Evolutionary conservation across 108 stramenopile species (phyloP).

Genomic region (Pseudonitzschia pungens): DNA sequence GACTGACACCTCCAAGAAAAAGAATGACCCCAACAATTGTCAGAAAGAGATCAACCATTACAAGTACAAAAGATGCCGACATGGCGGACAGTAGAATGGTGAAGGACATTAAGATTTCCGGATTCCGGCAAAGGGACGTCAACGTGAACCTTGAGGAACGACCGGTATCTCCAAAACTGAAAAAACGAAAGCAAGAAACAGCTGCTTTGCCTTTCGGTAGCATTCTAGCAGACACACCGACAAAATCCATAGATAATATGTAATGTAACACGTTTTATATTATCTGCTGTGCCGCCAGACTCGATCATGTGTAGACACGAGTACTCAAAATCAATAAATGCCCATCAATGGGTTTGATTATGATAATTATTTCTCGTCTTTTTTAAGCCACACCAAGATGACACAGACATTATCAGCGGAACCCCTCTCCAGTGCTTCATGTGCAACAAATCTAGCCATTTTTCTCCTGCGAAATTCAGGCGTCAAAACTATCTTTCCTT

Average conservation of each 20-base stretch:
- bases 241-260: not conserved
- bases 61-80: not conserved
- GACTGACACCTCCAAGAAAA: constrained; percentile 34
- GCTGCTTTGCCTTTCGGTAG: constrained; percentile 28
- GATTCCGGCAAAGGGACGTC: not conserved
- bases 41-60: not conserved
- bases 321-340: not conserved
- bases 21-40: constrained; percentile 16
- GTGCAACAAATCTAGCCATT: constrained; percentile 77
- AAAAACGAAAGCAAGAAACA: constrained; percentile 16
- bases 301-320: not conserved
- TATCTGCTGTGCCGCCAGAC: not conserved
- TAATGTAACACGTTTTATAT: constrained; percentile 12
- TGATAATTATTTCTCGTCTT: constrained; percentile 14
- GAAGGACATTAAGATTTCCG: not conserved
- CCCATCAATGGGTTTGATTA: not conserved
- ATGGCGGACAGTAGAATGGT: not conserved
- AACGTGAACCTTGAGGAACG: not conserved
- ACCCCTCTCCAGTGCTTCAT: constrained; percentile 78
- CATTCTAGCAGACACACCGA: constrained; percentile 27
- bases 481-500: constrained; percentile 21
- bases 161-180: not conserved
- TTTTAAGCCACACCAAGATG: constrained; percentile 76
- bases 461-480: constrained; percentile 33
- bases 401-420: constrained; percentile 85